These are phyloP conservation scores for Clonostachys rhizophaga DNA, from an alignment of 2,329 filamentous ascomycete genomes.

Conservation along the genomic window DNA sequence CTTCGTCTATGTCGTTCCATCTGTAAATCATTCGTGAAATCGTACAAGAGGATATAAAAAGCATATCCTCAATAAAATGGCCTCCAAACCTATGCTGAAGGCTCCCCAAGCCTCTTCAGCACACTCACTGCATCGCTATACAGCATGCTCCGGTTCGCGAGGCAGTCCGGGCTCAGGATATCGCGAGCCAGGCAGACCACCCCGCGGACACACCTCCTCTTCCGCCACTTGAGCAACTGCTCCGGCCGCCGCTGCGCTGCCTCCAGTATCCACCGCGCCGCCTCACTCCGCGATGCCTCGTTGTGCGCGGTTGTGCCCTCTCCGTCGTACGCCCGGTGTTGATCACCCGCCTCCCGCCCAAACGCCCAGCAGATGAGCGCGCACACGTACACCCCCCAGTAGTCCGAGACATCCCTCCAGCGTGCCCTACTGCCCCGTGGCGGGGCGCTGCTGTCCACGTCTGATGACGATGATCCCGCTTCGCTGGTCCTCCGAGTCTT, in stretches of 20 bases:
- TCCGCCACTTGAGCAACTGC: slow-evolving; percentile 28
- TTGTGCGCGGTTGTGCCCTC: slow-evolving; percentile 3
- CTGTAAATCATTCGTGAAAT: no score
- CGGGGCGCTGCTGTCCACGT: not conserved
- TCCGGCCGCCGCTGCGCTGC: slow-evolving; percentile 33
- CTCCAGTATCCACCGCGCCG: slow-evolving; percentile 28
- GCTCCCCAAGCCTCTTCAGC: slow-evolving; percentile 43
- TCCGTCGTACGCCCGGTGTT: not conserved
- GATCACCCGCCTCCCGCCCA: slow-evolving; percentile 23
- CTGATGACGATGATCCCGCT: not conserved
- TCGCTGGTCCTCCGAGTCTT: not conserved
- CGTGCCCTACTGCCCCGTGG: slow-evolving; percentile 4
- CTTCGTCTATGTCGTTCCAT: no score
- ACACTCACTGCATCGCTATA: slow-evolving; percentile 49
- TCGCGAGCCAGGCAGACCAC: slow-evolving; percentile 43
- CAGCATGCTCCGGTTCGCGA: slow-evolving; percentile 41
- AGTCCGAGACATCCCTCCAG: slow-evolving; percentile 38
- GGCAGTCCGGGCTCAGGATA: slow-evolving; percentile 41
- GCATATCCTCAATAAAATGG: no score
- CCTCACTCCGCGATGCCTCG: slow-evolving; percentile 15
- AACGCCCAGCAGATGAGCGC: slow-evolving; percentile 57
- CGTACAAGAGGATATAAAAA: no score
- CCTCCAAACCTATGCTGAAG: no score
- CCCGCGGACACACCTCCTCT: slow-evolving; percentile 33
- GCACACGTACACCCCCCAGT: slow-evolving; percentile 53